Evolutionary conservation across 345 rosid genomes (phyloP), one percentile per base, ranked within the genome.

Genomic region (Brassica carinata): DNA sequence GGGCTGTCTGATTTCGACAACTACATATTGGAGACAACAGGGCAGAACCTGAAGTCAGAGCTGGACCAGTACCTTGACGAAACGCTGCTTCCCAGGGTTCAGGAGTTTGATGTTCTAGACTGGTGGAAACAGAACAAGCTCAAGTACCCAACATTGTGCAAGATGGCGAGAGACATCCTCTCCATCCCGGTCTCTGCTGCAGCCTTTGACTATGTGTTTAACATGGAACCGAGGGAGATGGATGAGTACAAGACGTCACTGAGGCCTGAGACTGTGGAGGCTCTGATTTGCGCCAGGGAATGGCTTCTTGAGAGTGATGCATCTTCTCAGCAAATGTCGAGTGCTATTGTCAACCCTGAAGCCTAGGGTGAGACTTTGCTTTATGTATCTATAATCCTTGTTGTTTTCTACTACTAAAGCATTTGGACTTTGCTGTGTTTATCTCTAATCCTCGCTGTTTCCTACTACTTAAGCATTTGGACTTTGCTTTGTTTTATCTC

Each of bases 51-150:
- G 84, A 93, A 93, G 82, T 87, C 96, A 0, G 98, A 95, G 88
- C 83, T 93, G 82, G 98, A 95, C 69, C 95, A 89, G 82, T 95
- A 93, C 82, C 83, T 95, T 64, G 97, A 93, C 5, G 99, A 95
- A 82, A 87, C 93, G 4, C 76, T 95, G 77, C 79, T 88, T 77
- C 96, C 99, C 13, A 88, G 97, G 1, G 86, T 82, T 40, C 92
- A 85, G 17, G 99, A 93, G 77, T 90, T 95, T 48, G 91, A 93
- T 80, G 90, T 95, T 33, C 73, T 93, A 19, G 89, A 90, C 43
- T 95, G 99, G 99, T 94, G 98, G 97, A 92, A 91, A 82, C 85
- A 85, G 86, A 90, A 94, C 86, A 91, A 86, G 85, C 72, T 92
- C 72, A 91, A 92, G 86, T 92, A 83, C 74, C 98, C 98, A 0